A percentile compares a stretch with the other conserved stretches of the same genome.
phyloP scores from a whole-genome alignment of 2,329 filamentous ascomycete genomes.

The Exophiala dermatitidis region DNA sequence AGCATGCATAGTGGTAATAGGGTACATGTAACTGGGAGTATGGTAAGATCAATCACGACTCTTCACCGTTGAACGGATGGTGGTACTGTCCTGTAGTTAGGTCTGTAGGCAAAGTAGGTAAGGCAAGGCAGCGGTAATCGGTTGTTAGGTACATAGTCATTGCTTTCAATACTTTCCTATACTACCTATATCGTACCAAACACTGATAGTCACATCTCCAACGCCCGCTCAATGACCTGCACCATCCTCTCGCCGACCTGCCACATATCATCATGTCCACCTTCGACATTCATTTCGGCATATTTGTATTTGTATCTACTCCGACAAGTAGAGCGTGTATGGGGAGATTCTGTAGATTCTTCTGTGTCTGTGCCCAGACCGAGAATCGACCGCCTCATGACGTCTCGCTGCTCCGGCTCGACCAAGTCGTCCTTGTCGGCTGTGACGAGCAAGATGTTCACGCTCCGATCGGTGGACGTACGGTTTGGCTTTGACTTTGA shows the following conservation, averaged over 20 bases:
- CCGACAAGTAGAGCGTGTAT: not conserved
- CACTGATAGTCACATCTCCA: not conserved
- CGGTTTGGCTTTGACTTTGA: not conserved
- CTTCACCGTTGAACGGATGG: no score
- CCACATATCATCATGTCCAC: constrained; percentile 9
- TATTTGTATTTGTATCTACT: not conserved
- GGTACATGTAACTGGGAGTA: no score
- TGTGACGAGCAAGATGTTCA: not conserved
- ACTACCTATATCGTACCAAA: no score
- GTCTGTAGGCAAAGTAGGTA: no score
- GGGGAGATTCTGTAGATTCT: not conserved
- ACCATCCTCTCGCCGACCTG: constrained; percentile 1
- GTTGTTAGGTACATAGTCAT: no score
- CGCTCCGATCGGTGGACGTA: not conserved
- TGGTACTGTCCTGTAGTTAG: no score
- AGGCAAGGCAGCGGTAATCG: no score
- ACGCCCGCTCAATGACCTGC: not conserved
- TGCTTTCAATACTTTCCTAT: no score
- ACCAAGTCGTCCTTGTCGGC: constrained; percentile 3
- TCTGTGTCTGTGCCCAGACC: not conserved
- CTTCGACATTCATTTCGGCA: not conserved
- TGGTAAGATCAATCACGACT: no score
- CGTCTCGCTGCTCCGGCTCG: constrained; percentile 1
- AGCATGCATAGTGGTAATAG: no score
- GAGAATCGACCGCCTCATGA: not conserved